These are phyloP conservation scores for Funneliformis geosporum DNA, from an alignment of 192 early-diverging fungal genomes.

Conservation along the genomic window DNA sequence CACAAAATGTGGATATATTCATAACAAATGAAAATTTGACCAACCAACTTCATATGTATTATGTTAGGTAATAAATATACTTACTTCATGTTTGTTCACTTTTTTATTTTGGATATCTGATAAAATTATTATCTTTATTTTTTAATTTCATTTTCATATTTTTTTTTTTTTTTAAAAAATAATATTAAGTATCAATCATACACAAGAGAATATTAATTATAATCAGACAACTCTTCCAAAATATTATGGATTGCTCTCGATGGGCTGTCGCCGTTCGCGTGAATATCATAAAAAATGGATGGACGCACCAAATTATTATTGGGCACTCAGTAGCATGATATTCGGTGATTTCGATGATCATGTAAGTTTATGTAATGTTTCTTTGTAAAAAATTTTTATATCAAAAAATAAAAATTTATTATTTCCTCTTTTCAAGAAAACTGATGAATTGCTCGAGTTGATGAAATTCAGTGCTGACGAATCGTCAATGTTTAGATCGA, in stretches of 20 bases:
- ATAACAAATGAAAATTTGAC: background rate
- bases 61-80: slow-evolving; percentile 24
- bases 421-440: slow-evolving; percentile 14
- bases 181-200: slow-evolving; percentile 17
- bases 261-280: slow-evolving; percentile 25
- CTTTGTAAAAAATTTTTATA: background rate
- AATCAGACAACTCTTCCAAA: slow-evolving; percentile 33
- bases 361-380: background rate
- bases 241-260: slow-evolving; percentile 34
- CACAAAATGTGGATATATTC: background rate
- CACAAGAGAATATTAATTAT: slow-evolving; percentile 29
- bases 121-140: background rate
- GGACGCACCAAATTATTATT: slow-evolving; percentile 33
- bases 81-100: background rate
- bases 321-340: slow-evolving; percentile 34
- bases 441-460: slow-evolving; percentile 18
- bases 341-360: slow-evolving; percentile 34
- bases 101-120: background rate
- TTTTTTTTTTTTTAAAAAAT: background rate
- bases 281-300: slow-evolving; percentile 35
- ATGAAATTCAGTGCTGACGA: slow-evolving; percentile 29
- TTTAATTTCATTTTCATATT: background rate
- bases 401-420: background rate
- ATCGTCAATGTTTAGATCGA: slow-evolving; percentile 15
- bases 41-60: slow-evolving; percentile 17